Conservation (phyloP, 2,329 filamentous ascomycete genomes). For the Drechslerella coelobrocha region DNA sequence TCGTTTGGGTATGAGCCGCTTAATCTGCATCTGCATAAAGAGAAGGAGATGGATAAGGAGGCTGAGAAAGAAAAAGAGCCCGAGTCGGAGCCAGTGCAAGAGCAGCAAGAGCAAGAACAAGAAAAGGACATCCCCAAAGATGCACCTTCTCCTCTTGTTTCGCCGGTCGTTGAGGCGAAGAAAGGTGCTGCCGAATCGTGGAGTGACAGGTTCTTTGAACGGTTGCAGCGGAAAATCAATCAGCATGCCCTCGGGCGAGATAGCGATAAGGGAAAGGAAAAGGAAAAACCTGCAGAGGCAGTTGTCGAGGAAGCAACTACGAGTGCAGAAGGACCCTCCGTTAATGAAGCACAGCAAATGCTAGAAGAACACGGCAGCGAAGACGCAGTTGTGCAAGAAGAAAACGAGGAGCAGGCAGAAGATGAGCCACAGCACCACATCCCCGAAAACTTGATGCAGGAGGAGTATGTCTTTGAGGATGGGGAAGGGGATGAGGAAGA, state of each 20-base stretch:
- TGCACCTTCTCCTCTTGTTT: neutral
- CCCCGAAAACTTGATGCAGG: constrained; percentile 24
- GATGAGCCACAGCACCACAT: constrained; percentile 14
- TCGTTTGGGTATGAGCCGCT: constrained; percentile 1
- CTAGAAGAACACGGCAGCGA: too few species aligned
- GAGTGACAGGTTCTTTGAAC: constrained; percentile 17
- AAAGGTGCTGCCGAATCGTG: neutral
- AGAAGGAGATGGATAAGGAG: neutral
- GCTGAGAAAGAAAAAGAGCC: neutral
- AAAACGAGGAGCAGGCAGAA: constrained; percentile 18
- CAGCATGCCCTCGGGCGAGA: constrained; percentile 10
- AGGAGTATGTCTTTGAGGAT: constrained; percentile 37
- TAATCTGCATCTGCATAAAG: constrained; percentile 10
- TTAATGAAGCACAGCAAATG: neutral
- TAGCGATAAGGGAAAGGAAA: neutral
- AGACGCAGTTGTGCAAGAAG: neutral
- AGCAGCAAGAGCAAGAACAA: too few species aligned
- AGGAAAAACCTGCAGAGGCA: neutral
- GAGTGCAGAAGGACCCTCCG: neutral
- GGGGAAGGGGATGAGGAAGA: constrained; percentile 7
- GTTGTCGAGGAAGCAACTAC: neutral
- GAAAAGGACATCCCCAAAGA: neutral
- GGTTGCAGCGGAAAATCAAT: constrained; percentile 6
- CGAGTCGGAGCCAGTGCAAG: too few species aligned
- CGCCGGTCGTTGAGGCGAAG: neutral